phyloP scores from a whole-genome alignment of 371 early-diverging fungal species.

The Syncephalastrum racemosum region DNA sequence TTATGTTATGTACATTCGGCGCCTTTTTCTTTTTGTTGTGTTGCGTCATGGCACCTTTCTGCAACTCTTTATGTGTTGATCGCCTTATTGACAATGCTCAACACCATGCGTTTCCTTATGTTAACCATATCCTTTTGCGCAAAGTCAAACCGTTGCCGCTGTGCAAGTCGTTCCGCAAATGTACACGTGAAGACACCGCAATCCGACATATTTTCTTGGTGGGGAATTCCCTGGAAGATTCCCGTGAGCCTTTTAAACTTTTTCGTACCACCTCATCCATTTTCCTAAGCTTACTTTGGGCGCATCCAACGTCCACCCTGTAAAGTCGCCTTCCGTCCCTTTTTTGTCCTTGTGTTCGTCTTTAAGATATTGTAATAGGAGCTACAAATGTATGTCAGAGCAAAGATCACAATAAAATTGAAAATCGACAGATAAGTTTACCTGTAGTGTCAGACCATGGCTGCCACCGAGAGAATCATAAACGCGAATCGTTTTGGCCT shows the following conservation, averaged over 20 bases:
- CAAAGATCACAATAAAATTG: neutral
- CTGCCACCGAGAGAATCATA: constrained; percentile 85
- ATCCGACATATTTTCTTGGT: constrained; percentile 89
- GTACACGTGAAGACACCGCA: constrained; percentile 97
- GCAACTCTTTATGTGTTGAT: neutral
- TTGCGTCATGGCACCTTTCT: no score
- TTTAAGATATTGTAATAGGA: constrained; percentile 66
- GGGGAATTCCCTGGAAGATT: constrained; percentile 64
- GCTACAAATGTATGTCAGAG: constrained; percentile 16
- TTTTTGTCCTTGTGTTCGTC: constrained; percentile 77
- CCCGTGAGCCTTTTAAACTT: neutral
- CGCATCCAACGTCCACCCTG: constrained; percentile 66
- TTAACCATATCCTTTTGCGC: constrained; percentile 71
- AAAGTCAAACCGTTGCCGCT: constrained; percentile 67
- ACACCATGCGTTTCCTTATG: constrained; percentile 71
- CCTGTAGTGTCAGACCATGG: constrained; percentile 51
- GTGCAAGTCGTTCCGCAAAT: constrained; percentile 78
- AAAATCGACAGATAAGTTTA: constrained; percentile 15
- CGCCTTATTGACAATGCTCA: constrained; percentile 62
- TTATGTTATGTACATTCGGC: no score
- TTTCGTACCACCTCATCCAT: neutral
- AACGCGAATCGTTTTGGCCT: constrained; percentile 65
- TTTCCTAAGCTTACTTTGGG: constrained; percentile 50
- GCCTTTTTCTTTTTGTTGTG: no score
- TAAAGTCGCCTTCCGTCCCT: constrained; percentile 54